Evolutionary conservation across 2,329 filamentous ascomycete species (phyloP).

Genomic region (Escovopsis weberi): DNA sequence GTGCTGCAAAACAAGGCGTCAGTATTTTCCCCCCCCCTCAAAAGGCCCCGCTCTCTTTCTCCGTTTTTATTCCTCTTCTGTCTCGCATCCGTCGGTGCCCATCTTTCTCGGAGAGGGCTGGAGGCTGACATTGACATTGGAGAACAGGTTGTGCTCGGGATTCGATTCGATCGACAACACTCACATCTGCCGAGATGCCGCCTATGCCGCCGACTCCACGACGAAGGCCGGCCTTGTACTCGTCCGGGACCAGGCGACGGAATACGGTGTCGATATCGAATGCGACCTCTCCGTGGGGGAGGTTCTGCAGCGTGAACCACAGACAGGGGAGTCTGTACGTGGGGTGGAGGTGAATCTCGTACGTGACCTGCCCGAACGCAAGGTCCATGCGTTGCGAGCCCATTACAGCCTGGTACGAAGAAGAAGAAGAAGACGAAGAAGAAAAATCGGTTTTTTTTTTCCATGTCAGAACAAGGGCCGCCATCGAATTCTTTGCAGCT

Average conservation of each 20-base stretch:
- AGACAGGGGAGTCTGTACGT: slow-evolving; percentile 63
- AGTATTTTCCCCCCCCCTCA: slow-evolving; percentile 12
- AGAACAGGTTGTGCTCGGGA: too few species aligned
- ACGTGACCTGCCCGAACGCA: slow-evolving; percentile 40
- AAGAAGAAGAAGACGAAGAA: slow-evolving; percentile 5
- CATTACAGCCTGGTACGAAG: slow-evolving; percentile 24
- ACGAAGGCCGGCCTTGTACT: slow-evolving; percentile 43
- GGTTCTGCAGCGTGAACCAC: slow-evolving; percentile 54
- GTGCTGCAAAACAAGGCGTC: slow-evolving; percentile 41
- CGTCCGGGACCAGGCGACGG: slow-evolving; percentile 51
- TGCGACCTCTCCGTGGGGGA: slow-evolving; percentile 38
- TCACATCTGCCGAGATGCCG: slow-evolving; percentile 62
- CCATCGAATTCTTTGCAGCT: too few species aligned
- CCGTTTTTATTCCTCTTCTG: too few species aligned
- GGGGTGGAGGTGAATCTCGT: slow-evolving; percentile 62
- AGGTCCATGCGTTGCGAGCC: slow-evolving; percentile 15
- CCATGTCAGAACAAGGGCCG: too few species aligned
- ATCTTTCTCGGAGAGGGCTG: too few species aligned
- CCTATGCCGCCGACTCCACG: slow-evolving; percentile 49
- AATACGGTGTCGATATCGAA: slow-evolving; percentile 57
- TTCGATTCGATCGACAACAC: slow-evolving; percentile 20
- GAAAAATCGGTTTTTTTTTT: slow-evolving; percentile 3
- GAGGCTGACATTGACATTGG: too few species aligned
- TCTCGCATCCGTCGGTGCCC: too few species aligned
- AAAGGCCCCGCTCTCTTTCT: too few species aligned